Evolutionary conservation across 768 basidiomycete genomes (phyloP).

Genomic region (Vararia minispora): DNA sequence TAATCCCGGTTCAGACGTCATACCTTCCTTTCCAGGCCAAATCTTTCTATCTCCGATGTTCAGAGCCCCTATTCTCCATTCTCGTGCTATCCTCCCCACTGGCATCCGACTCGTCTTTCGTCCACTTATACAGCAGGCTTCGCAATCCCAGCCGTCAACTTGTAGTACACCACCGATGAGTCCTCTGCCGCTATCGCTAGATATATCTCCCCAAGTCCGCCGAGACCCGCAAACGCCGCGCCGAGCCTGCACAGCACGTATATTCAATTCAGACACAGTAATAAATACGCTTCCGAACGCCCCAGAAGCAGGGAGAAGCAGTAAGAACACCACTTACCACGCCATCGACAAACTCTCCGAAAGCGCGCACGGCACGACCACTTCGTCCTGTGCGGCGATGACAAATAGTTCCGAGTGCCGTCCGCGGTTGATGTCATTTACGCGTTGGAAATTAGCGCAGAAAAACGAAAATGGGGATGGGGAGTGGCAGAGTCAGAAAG

Average conservation of each 20-base stretch:
- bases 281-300: too few species aligned
- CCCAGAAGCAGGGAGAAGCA: too few species aligned
- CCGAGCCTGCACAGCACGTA: slow-evolving; percentile 1
- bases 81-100: not conserved
- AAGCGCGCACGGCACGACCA: slow-evolving; percentile 7
- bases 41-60: not conserved
- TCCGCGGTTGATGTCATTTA: too few species aligned
- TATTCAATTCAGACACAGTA: not conserved
- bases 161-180: slow-evolving; percentile 13
- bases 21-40: too few species aligned
- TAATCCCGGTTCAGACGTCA: too few species aligned
- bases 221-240: slow-evolving; percentile 5
- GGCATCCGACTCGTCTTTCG: too few species aligned
- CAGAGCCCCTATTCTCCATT: not conserved
- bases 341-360: slow-evolving; percentile 6
- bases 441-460: too few species aligned
- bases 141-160: slow-evolving; percentile 5
- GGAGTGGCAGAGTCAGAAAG: not conserved
- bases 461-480: not conserved
- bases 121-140: slow-evolving; percentile 8
- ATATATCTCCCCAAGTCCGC: slow-evolving; percentile 4
- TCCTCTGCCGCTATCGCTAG: slow-evolving; percentile 10
- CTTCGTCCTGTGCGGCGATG: too few species aligned
- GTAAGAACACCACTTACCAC: slow-evolving; percentile 13
- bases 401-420: too few species aligned